Evolutionary conservation across 2,329 filamentous ascomycete species (phyloP).

Genomic region (Paraphaeosphaeria sporulosa): DNA sequence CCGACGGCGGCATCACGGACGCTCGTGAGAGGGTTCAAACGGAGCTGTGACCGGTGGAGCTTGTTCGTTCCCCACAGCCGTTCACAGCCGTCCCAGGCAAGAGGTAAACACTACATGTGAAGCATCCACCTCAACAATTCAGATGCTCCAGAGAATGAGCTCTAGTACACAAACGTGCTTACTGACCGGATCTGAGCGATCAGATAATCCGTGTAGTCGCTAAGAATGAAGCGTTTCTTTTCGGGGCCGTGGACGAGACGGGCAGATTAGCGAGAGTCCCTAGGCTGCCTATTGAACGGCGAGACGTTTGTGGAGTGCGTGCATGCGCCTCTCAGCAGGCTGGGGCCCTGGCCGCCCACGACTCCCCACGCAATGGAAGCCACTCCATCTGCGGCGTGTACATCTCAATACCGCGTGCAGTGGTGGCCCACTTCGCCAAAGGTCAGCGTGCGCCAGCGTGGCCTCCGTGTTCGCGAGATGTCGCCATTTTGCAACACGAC

Average conservation of each 20-base stretch:
- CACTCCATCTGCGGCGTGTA: slow-evolving; percentile 6
- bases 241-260: not conserved
- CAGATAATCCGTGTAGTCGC: slow-evolving; percentile 1
- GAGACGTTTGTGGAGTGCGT: slow-evolving; percentile 10
- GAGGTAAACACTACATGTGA: not conserved
- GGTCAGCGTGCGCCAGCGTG: slow-evolving; percentile 10
- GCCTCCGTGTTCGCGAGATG: not conserved
- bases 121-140: not conserved
- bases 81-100: not conserved
- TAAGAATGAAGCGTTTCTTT: not conserved
- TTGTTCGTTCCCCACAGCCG: not conserved
- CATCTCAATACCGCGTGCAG: slow-evolving; percentile 1
- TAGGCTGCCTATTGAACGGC: not conserved
- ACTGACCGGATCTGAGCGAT: slow-evolving; percentile 7
- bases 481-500: not conserved
- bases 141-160: not conserved
- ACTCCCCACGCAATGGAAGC: slow-evolving; percentile 4
- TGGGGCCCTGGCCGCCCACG: not conserved
- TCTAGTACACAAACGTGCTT: not conserved
- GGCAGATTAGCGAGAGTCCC: slow-evolving; percentile 10
- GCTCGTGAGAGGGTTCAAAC: not conserved
- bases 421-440: slow-evolving; percentile 4
- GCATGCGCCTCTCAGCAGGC: slow-evolving; percentile 6
- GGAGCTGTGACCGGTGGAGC: slow-evolving; percentile 3
- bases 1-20: not conserved